Evolutionary conservation across 257 asterid species (phyloP).

Genomic region (Solanum chilense): DNA sequence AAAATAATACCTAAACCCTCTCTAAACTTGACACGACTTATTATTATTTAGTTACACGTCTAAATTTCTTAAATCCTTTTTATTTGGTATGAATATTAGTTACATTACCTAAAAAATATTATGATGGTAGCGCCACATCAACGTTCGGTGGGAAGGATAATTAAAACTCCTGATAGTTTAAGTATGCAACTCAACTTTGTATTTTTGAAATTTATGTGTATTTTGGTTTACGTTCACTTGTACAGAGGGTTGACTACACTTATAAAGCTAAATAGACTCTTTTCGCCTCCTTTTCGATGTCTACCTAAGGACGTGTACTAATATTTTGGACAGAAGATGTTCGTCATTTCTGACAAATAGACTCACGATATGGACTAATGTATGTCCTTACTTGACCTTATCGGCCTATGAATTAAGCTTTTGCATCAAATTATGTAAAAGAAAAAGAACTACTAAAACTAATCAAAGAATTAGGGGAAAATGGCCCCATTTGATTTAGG

Average conservation of each 20-base stretch:
- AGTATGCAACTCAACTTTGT: neutral
- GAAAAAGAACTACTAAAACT: neutral
- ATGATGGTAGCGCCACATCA: neutral
- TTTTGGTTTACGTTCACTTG: neutral
- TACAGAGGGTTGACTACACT: neutral
- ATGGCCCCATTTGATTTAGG: neutral
- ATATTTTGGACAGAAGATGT: too few relatives aligned
- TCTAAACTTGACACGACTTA: neutral
- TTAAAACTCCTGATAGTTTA: neutral
- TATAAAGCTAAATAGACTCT: neutral
- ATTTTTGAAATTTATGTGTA: neutral
- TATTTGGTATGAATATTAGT: neutral
- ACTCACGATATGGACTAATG: neutral
- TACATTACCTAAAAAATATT: neutral
- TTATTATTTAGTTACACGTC: neutral
- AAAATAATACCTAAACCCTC: neutral
- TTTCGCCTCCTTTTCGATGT: too few relatives aligned
- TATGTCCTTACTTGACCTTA: neutral
- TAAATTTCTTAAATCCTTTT: neutral
- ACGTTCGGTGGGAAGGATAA: accelerated
- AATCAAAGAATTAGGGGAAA: neutral
- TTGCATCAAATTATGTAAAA: neutral
- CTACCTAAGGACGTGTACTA: neutral
- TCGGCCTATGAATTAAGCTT: neutral
- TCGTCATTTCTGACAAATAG: neutral